Conservation (phyloP, 2,329 filamentous ascomycete genomes). For the Tolypocladium tundrense region DNA sequence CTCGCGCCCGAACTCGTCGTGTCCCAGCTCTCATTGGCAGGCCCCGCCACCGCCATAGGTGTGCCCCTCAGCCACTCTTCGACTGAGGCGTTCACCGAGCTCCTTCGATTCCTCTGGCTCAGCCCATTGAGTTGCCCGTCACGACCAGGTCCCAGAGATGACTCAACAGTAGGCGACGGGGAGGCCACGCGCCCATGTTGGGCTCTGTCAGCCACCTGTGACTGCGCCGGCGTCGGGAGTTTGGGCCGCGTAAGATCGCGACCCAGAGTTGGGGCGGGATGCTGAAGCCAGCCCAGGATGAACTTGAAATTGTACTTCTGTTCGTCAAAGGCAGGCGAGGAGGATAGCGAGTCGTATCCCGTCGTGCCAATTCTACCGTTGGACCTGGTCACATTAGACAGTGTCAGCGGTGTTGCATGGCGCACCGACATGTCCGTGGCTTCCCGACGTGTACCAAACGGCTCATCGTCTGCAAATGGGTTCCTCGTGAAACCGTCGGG, state of each 20-base stretch:
- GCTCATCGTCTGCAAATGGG: background rate
- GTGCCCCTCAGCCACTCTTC: conserved; percentile 15
- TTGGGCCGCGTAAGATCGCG: conserved; percentile 58
- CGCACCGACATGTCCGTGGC: conserved; percentile 25
- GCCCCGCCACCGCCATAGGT: background rate
- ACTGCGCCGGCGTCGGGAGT: conserved; percentile 61
- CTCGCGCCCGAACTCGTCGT: background rate
- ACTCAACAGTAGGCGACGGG: background rate
- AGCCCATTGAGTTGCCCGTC: background rate
- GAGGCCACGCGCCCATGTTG: conserved; percentile 19
- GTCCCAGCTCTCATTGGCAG: background rate
- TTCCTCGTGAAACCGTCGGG: background rate
- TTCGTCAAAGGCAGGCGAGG: conserved; percentile 43
- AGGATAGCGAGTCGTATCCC: conserved; percentile 44
- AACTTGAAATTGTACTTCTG: conserved; percentile 63
- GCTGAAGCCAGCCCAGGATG: conserved; percentile 55
- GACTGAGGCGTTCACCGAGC: conserved; percentile 21
- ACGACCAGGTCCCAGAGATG: background rate
- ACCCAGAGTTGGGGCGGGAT: conserved; percentile 43
- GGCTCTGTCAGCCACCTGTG: conserved; percentile 38
- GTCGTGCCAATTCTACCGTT: conserved; percentile 26
- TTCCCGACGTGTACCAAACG: conserved; percentile 30
- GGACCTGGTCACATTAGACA: conserved; percentile 8
- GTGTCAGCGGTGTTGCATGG: background rate
- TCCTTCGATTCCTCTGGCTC: conserved; percentile 4